Conservation (phyloP, 352 stramenopile species). For the Phytophthora colocasiae region DNA sequence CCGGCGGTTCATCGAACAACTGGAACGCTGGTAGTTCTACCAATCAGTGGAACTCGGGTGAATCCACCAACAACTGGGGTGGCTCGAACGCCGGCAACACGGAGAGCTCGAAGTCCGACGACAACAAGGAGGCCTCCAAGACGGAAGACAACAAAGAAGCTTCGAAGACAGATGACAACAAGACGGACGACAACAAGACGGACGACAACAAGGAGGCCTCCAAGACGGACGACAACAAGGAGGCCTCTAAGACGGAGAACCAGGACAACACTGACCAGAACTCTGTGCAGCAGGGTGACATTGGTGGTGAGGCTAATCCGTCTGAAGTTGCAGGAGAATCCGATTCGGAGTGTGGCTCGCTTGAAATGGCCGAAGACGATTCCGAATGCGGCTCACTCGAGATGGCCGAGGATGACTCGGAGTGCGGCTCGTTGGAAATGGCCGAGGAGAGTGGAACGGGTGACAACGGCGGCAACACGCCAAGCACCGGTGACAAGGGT, state of each 20-base stretch:
- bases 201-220: not conserved
- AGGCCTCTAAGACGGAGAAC: no score
- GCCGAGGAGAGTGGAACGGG: slow-evolving; percentile 17
- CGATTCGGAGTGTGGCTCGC: slow-evolving; percentile 32
- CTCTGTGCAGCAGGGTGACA: no score
- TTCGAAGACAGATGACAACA: slow-evolving; percentile 6
- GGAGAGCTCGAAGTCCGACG: no score
- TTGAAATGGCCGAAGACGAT: slow-evolving; percentile 32
- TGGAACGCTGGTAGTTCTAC: no score
- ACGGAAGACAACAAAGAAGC: not conserved
- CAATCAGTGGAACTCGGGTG: slow-evolving; percentile 4
- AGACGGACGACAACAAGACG: slow-evolving; percentile 7
- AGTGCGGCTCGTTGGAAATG: slow-evolving; percentile 41
- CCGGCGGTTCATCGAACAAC: not conserved
- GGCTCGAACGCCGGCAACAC: not conserved
- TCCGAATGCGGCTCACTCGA: slow-evolving; percentile 39
- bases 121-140: slow-evolving; percentile 2
- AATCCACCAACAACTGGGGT: not conserved
- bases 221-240: slow-evolving; percentile 4
- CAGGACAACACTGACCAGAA: slow-evolving; percentile 11
- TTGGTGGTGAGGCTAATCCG: no score
- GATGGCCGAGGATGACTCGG: slow-evolving; percentile 33
- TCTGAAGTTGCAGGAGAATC: slow-evolving; percentile 23
- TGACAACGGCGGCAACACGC: slow-evolving; percentile 7
- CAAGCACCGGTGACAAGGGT: not conserved